A percentile compares a stretch with the other conserved stretches of the same genome.
These are phyloP conservation scores for Pseudomicrostroma phylloplanum DNA, from an alignment of 1,284 basidiomycete genomes.

Conservation along the genomic window DNA sequence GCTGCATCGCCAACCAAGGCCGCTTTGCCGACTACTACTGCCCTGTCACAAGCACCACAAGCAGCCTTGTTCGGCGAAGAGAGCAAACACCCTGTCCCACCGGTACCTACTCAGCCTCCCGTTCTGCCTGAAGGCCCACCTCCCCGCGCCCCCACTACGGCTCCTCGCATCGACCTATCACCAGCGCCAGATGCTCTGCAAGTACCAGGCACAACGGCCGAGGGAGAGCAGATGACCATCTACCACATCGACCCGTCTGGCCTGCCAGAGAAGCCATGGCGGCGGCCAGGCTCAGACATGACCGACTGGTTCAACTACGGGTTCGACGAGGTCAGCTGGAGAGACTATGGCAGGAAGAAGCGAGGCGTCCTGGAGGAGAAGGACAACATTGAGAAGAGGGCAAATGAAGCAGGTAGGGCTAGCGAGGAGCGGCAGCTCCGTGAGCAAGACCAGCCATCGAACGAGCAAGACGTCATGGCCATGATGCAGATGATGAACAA, in stretches of 20 bases:
- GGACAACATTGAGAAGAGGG: conserved; percentile 48
- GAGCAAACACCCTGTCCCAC: neutral
- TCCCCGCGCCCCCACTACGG: conserved; percentile 36
- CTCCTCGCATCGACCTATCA: conserved; percentile 28
- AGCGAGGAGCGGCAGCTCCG: conserved; percentile 6
- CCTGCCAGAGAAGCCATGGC: conserved; percentile 77
- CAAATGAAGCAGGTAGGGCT: neutral
- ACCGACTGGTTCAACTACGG: conserved; percentile 99
- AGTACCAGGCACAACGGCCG: conserved; percentile 56
- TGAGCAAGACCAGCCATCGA: conserved; percentile 9
- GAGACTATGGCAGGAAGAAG: conserved; percentile 78
- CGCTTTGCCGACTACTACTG: neutral
- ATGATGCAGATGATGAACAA: conserved; percentile 11
- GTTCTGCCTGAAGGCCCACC: conserved; percentile 33
- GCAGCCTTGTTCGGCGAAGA: too few relatives aligned
- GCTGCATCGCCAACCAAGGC: conserved; percentile 7
- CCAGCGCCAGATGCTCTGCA: conserved; percentile 3
- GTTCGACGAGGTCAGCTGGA: conserved; percentile 94
- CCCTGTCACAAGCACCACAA: too few relatives aligned
- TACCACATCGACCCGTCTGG: conserved; percentile 79
- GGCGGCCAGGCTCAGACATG: conserved; percentile 82
- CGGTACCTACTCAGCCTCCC: neutral
- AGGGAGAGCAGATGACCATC: conserved; percentile 60
- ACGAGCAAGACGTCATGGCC: conserved; percentile 5
- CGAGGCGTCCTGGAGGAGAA: conserved; percentile 73